Conservation (phyloP, 805 yeast species). For the Candida schatavii region DNA sequence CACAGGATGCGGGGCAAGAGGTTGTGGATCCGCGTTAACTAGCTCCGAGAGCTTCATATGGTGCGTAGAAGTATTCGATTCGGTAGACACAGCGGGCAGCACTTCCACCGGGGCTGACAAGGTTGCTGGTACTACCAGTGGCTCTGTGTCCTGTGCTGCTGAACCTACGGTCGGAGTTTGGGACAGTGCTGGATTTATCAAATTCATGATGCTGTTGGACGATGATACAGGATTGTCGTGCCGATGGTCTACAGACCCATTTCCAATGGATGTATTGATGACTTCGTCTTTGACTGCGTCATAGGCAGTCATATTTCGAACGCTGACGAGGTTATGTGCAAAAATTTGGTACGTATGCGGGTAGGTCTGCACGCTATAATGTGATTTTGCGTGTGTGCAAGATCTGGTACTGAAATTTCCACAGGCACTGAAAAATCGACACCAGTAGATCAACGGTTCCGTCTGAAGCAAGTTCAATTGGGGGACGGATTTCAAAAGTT, state of each 20-base stretch:
- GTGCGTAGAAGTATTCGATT: background rate
- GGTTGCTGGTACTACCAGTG: background rate
- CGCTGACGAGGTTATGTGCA: too few relatives aligned
- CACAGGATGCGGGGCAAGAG: too few relatives aligned
- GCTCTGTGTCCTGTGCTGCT: background rate
- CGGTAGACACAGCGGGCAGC: background rate
- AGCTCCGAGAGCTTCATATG: background rate
- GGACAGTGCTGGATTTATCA: background rate
- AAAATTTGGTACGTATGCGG: too few relatives aligned
- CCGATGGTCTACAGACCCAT: background rate
- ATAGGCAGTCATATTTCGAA: conserved; percentile 1
- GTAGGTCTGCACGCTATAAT: too few relatives aligned
- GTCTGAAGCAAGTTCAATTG: too few relatives aligned
- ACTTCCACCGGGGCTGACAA: background rate
- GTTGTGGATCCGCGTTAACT: background rate
- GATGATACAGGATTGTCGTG: background rate
- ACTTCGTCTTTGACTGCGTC: conserved; percentile 1
- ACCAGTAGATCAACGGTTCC: too few relatives aligned
- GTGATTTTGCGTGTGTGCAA: too few relatives aligned
- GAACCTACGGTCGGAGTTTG: too few relatives aligned
- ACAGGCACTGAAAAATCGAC: too few relatives aligned
- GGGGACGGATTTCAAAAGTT: too few relatives aligned
- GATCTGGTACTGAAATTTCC: too few relatives aligned
- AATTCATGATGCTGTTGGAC: background rate
- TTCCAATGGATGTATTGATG: background rate